Conservation (phyloP, 2,329 filamentous ascomycete species). For the Nectriaceae sp. region DNA sequence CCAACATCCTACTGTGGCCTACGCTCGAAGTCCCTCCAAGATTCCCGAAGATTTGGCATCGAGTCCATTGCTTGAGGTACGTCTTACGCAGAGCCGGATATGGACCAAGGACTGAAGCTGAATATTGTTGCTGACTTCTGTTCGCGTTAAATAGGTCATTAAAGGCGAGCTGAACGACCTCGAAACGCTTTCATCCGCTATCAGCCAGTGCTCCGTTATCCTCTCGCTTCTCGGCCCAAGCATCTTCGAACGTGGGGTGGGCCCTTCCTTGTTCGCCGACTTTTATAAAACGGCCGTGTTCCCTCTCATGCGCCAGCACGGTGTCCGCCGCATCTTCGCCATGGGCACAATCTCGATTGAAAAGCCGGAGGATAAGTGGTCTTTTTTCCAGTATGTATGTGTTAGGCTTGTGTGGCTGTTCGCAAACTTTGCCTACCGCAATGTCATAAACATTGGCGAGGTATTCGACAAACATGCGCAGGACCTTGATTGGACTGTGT, state of each 20-base stretch:
- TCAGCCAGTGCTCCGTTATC: constrained; percentile 5
- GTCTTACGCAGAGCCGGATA: neutral
- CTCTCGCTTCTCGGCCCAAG: constrained; percentile 16
- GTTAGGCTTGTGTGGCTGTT: constrained; percentile 13
- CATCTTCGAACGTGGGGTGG: neutral
- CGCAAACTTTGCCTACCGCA: constrained; percentile 15
- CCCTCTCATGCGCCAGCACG: constrained; percentile 9
- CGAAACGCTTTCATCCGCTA: constrained; percentile 1
- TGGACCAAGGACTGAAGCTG: neutral
- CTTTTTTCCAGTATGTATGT: constrained; percentile 10
- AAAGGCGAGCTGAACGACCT: constrained; percentile 26
- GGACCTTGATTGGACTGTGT: constrained; percentile 33
- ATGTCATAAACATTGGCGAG: constrained; percentile 19
- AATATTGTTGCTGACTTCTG: neutral
- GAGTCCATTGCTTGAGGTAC: constrained; percentile 8
- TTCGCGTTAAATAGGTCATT: constrained; percentile 24
- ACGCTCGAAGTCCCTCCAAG: constrained; percentile 13
- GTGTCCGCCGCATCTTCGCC: constrained; percentile 31
- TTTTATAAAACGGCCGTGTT: constrained; percentile 9
- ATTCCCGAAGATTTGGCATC: constrained; percentile 6
- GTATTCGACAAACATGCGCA: constrained; percentile 22
- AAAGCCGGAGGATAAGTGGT: constrained; percentile 25
- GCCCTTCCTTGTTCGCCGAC: neutral
- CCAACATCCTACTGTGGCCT: constrained; percentile 25
- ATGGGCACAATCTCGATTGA: constrained; percentile 35